phyloP scores from a whole-genome alignment of 2,329 filamentous ascomycete species.

The Rachicladosporium sp. region DNA sequence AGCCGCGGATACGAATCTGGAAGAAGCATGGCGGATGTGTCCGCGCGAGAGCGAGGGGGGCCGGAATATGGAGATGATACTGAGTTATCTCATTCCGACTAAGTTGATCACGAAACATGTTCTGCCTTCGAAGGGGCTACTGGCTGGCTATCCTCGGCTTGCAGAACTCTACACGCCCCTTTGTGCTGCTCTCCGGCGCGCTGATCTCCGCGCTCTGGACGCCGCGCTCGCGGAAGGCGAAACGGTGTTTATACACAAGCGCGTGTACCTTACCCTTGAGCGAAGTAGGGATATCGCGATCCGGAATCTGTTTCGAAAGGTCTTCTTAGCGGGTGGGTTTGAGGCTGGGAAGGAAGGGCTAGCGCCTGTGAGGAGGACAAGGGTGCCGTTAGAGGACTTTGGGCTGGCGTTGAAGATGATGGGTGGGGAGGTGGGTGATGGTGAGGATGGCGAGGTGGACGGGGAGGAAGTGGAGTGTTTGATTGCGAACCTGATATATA shows the following conservation, averaged over 20 bases:
- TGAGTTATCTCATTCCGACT: conserved; percentile 90
- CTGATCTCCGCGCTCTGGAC: conserved; percentile 76
- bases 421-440: conserved; percentile 37
- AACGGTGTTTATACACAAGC: conserved; percentile 82
- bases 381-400: conserved; percentile 75
- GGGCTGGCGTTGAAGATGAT: conserved; percentile 69
- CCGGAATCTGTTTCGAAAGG: conserved; percentile 82
- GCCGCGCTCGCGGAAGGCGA: conserved; percentile 67
- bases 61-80: conserved; percentile 79
- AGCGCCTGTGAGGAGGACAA: conserved; percentile 53
- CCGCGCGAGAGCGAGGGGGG: conserved; percentile 47
- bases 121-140: conserved; percentile 59
- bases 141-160: conserved; percentile 64
- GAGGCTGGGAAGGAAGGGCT: conserved; percentile 59
- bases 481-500: conserved; percentile 95
- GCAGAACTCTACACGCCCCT: conserved; percentile 69
- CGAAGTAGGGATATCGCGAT: conserved; percentile 82
- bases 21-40: conserved; percentile 71
- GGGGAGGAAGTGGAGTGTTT: conserved; percentile 91
- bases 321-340: conserved; percentile 74
- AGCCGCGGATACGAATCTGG: conserved; percentile 68
- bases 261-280: conserved; percentile 91
- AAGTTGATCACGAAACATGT: conserved; percentile 78
- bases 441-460: conserved; percentile 51
- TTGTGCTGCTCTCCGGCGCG: conserved; percentile 64